These are phyloP conservation scores for Platanthera guangdongensis DNA, from an alignment of 106 monocot species.

Conservation along the genomic window DNA sequence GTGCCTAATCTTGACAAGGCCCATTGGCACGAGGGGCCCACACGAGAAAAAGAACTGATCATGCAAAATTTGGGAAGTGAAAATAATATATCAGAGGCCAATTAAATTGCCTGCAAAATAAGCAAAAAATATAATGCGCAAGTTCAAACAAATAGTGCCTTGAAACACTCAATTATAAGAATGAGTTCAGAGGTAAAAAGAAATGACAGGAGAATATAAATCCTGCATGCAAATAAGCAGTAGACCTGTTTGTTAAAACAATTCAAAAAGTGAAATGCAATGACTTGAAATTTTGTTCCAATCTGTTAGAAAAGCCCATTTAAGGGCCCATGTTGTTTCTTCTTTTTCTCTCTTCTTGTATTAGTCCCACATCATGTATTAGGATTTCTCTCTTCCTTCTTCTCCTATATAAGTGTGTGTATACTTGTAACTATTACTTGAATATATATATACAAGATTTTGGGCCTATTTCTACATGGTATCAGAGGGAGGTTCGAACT, in stretches of 20 bases:
- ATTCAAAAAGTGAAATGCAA: background rate
- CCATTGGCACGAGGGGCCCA: constrained; percentile 49
- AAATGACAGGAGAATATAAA: background rate
- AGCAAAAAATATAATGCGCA: background rate
- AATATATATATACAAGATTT: no score
- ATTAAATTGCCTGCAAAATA: constrained; percentile 18
- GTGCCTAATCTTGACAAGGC: constrained; percentile 45
- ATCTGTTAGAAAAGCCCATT: no score
- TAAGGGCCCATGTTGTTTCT: no score
- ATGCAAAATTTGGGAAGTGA: constrained; percentile 19
- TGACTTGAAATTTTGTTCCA: background rate
- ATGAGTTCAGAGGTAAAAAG: background rate
- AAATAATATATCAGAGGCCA: constrained; percentile 1
- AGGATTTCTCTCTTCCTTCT: no score
- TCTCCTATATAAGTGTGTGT: no score
- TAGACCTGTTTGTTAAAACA: background rate
- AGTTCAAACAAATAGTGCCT: constrained; percentile 1
- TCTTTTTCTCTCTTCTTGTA: no score
- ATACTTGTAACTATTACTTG: no score
- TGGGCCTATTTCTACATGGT: no score
- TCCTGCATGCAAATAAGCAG: background rate
- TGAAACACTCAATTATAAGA: background rate
- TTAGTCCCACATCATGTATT: no score
- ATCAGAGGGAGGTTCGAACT: no score
- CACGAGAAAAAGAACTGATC: constrained; percentile 12